Evolutionary conservation across 495 filamentous ascomycete genomes (phyloP).

Genomic region (Penicillium tannophilum): DNA sequence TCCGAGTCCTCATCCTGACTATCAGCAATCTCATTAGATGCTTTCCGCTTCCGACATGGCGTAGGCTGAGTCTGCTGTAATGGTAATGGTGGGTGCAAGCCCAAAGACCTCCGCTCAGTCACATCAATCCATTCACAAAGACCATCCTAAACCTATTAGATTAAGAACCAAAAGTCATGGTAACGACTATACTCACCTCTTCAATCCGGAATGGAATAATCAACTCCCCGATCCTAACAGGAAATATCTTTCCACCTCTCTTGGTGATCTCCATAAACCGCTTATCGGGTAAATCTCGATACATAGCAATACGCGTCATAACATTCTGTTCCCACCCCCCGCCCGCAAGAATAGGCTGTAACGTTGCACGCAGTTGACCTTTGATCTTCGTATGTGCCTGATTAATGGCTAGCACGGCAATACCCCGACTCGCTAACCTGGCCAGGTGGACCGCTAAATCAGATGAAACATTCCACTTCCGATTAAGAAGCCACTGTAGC

Average conservation of each 20-base stretch:
- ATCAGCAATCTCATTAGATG: conserved; percentile 48
- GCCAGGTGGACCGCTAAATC: conserved; percentile 58
- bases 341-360: conserved; percentile 70
- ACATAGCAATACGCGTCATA: conserved; percentile 67
- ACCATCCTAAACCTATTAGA: conserved; percentile 29
- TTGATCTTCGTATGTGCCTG: conserved; percentile 72
- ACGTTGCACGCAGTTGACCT: conserved; percentile 55
- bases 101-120: not conserved
- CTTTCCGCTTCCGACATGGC: conserved; percentile 48
- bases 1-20: conserved; percentile 54
- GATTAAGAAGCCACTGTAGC: conserved; percentile 58
- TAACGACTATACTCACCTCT: conserved; percentile 28
- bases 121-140: conserved; percentile 21
- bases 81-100: not conserved
- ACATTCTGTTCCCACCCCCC: conserved; percentile 71
- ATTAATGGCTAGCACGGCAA: conserved; percentile 70
- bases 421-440: conserved; percentile 66
- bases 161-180: not conserved
- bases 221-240: conserved; percentile 37
- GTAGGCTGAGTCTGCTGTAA: conserved; percentile 1
- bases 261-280: conserved; percentile 53
- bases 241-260: conserved; percentile 35
- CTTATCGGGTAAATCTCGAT: conserved; percentile 57
- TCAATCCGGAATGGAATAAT: conserved; percentile 44
- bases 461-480: conserved; percentile 63